Base-by-base conservation (phyloP, 164 flowering plant genomes). In the Echeveria elegans region DNA sequence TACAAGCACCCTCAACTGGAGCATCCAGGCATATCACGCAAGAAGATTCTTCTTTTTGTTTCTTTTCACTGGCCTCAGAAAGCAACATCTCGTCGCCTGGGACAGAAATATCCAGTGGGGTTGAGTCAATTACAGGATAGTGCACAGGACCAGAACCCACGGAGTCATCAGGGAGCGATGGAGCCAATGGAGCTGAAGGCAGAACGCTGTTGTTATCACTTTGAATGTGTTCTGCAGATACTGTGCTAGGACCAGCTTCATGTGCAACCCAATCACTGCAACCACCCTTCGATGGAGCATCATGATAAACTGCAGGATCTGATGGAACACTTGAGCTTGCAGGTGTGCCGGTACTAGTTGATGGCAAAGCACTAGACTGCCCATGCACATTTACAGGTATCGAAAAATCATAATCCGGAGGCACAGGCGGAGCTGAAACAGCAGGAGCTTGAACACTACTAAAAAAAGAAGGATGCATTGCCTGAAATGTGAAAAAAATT, bases 1-100 rank as follows among this genome's bases (percentile, higher is more conserved):
- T 77, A 72, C 99, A 95, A 34, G 90, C 99, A 32, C 94, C 99
- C 72, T 95, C 88, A 28, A 84, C 75, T 6, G 94, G 91, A 67
- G 97, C 88, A 81, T 92, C 99, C 78, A 86, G 80, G 76, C 99
- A 95, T 78, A 95, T 82, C 38, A 86, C 85, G 74, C 99, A 77
- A 68, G 86, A 72, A 69, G 69, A 66, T 21, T 58, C 67, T 3
- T 47, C 79, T 26, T 67, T 80, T 29, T 70, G 79, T 69, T 76
- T 78, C 43, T 26, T 68, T 26, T 70, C 80, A 32, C 61, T 67
- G 10, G 37, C 28, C 31, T 2, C 31, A 30, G 72, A 65, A 34
- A 73, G 29, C 48, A 50, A 12, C 10, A 50, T 63, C 50, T 79
- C 80, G 31, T 29, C 64, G 45, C 32, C 31, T 47, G 81, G 68